Evolutionary conservation across 306 rosid species (phyloP), one percentile per base, ranked within the genome.

Genomic region (Rosa persica): DNA sequence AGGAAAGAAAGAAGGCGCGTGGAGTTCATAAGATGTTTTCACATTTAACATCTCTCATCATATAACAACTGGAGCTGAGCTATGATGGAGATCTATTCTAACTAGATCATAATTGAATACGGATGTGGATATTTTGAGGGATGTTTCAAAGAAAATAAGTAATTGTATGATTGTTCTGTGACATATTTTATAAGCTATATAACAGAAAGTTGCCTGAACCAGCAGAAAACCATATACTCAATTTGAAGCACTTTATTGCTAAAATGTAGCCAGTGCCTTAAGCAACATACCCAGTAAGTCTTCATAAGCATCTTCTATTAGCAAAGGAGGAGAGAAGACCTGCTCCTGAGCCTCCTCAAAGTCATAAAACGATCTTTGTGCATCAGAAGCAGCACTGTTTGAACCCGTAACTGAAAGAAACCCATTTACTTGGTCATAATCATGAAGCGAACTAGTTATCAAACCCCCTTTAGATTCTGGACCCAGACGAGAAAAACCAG

Each of bases 251-350:
- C 76, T 77, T 69, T 67, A 79, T 20, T 55, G 58, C 44, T 3
- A 69, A 47, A 54, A 72, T 58, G 5, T 25, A 46, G 66, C 46
- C 64, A 69, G 81, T 25, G 74, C 58, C 65, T 76, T 80, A 76
- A 48, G 71, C 69, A 83, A 85, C 97, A 77, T 90, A 96, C 99
- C 99, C 67, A 93, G 93, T 72, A 96, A 88, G 79, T 95, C 99
- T 80, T 96, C 99, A 65, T 89, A 96, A 67, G 90, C 80, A 89
- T 95, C 98, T 20, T 85, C 83, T 71, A 90, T 89, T 79, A 96
- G 85, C 81, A 96, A 76, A 72, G 99, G 97, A 0, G 99, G 99
- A 38, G 99, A 96, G 81, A 96, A 91, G 67, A 88, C 92, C 85
- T 91, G 96, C 81, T 93, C 97, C 79, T 80, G 91, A 71, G 93